These are phyloP conservation scores for Nelumbo lutea DNA, from an alignment of 164 flowering plant genomes.

Conservation along the genomic window DNA sequence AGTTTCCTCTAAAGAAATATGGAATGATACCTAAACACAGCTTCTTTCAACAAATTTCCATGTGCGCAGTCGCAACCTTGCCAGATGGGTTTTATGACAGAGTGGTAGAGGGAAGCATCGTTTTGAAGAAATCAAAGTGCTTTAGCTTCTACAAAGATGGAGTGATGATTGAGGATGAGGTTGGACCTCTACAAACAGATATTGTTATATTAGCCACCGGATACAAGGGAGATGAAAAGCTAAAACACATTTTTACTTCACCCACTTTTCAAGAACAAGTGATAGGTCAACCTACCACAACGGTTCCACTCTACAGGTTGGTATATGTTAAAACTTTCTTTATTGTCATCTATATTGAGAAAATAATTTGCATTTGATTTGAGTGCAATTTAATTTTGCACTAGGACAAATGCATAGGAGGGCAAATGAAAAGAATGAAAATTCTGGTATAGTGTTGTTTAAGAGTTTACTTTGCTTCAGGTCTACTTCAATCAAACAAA, in stretches of 20 bases:
- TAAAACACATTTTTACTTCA: conserved; percentile 33
- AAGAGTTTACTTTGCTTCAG: too few species aligned
- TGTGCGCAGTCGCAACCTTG: conserved; percentile 25
- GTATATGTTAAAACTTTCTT: too few species aligned
- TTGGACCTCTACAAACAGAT: conserved; percentile 23
- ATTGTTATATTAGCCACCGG: conserved; percentile 52
- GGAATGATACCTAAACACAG: conserved; percentile 30
- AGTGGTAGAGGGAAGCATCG: conserved; percentile 35
- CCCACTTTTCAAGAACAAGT: conserved; percentile 27
- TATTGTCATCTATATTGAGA: too few species aligned
- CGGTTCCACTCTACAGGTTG: conserved; percentile 40
- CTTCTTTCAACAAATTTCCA: conserved; percentile 23
- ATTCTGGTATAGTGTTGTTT: too few species aligned
- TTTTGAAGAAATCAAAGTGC: conserved; percentile 27
- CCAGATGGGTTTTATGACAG: conserved; percentile 27
- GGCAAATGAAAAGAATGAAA: too few species aligned
- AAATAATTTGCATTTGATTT: too few species aligned
- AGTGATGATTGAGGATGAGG: conserved; percentile 20
- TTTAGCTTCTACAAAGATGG: conserved; percentile 34
- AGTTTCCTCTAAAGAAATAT: conserved; percentile 30
- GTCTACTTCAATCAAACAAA: too few species aligned
- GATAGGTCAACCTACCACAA: conserved; percentile 16
- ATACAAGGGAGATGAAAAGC: conserved; percentile 37
- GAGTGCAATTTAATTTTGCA: too few species aligned
- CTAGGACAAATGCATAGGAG: too few species aligned